Evolutionary conservation across 2,329 filamentous ascomycete species (phyloP).

Genomic region (Fusarium falciforme): DNA sequence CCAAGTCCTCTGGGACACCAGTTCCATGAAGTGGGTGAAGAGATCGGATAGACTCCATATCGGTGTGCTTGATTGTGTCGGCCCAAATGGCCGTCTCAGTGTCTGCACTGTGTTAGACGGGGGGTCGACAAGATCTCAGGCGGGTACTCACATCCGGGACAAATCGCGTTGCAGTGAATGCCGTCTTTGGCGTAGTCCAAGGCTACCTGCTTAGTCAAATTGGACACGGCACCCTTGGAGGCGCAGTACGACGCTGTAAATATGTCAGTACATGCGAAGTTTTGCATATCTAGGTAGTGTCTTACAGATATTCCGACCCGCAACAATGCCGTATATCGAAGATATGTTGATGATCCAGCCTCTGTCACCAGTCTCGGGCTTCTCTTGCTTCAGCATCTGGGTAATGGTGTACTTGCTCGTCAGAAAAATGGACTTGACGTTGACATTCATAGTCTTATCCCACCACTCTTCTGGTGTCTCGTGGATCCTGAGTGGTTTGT

Average conservation of each 20-base stretch:
- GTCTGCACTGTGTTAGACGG: conserved; percentile 15
- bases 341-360: conserved; percentile 64
- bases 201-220: conserved; percentile 61
- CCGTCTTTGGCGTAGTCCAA: conserved; percentile 60
- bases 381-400: conserved; percentile 63
- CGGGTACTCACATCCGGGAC: conserved; percentile 56
- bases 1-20: conserved; percentile 43
- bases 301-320: conserved; percentile 36
- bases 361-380: conserved; percentile 51
- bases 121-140: background rate
- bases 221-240: conserved; percentile 62
- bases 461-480: conserved; percentile 57
- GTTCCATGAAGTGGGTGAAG: conserved; percentile 45
- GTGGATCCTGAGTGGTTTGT: conserved; percentile 57
- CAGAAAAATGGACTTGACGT: conserved; percentile 53
- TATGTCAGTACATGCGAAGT: too few relatives aligned
- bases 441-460: conserved; percentile 55
- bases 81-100: conserved; percentile 44
- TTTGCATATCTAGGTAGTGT: too few relatives aligned
- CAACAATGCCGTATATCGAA: conserved; percentile 56
- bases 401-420: conserved; percentile 57
- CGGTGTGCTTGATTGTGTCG: conserved; percentile 32
- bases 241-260: conserved; percentile 53
- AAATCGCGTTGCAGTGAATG: conserved; percentile 66
- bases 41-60: conserved; percentile 23